Percentiles rank a stretch among this genome's conserved stretches.
Conservation (phyloP, 768 basidiomycete genomes). For the Multifurca ochricompacta region DNA sequence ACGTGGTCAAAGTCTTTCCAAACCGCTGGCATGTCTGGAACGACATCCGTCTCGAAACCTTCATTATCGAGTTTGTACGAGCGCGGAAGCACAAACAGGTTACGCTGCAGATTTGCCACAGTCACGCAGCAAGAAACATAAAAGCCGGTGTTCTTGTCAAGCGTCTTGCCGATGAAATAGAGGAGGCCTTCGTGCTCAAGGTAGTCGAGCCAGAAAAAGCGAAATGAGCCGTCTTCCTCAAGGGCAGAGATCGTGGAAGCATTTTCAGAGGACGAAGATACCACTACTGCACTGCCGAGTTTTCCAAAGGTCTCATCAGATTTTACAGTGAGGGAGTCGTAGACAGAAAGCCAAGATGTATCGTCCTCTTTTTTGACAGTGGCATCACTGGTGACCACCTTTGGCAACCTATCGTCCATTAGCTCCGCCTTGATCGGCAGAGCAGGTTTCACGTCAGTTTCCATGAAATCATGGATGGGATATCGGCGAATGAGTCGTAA, state of each 20-base stretch:
- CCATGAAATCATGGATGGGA: slow-evolving; percentile 53
- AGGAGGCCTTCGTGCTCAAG: slow-evolving; percentile 79
- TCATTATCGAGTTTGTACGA: slow-evolving; percentile 49
- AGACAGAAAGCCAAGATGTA: slow-evolving; percentile 67
- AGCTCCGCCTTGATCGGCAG: slow-evolving; percentile 26
- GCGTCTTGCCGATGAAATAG: slow-evolving; percentile 86
- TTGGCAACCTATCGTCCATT: slow-evolving; percentile 23
- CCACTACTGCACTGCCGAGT: slow-evolving; percentile 25
- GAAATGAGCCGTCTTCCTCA: slow-evolving; percentile 76
- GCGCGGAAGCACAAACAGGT: slow-evolving; percentile 83
- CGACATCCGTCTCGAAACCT: slow-evolving; percentile 64
- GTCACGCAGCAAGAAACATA: slow-evolving; percentile 87
- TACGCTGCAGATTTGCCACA: slow-evolving; percentile 79
- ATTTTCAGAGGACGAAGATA: slow-evolving; percentile 27
- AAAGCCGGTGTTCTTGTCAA: slow-evolving; percentile 57
- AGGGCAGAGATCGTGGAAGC: slow-evolving; percentile 49
- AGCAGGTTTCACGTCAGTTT: slow-evolving; percentile 49
- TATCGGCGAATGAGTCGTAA: slow-evolving; percentile 39
- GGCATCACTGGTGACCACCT: slow-evolving; percentile 22
- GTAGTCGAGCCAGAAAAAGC: slow-evolving; percentile 96
- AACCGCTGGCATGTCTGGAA: slow-evolving; percentile 65
- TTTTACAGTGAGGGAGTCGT: slow-evolving; percentile 60
- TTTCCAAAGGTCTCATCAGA: slow-evolving; percentile 54
- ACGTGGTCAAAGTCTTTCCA: slow-evolving; percentile 78
- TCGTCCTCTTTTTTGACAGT: slow-evolving; percentile 39